Conservation (phyloP, 2,329 filamentous ascomycete genomes). For the Cladobotryum protrusum region DNA sequence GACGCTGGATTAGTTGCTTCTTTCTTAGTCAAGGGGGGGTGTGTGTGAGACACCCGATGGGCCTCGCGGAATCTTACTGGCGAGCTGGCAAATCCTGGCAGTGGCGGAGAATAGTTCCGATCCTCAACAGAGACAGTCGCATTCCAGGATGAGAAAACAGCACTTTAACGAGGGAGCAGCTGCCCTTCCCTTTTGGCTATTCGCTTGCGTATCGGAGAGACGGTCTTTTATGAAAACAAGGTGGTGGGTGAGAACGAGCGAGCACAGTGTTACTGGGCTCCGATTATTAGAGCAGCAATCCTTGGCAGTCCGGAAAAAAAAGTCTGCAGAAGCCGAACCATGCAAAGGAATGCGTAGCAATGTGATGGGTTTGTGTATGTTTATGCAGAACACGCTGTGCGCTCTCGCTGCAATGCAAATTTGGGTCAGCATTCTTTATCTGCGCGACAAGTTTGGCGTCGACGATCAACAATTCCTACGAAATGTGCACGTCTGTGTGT, state of each 20-base stretch:
- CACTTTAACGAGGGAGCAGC: constrained; percentile 11
- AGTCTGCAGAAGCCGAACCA: background rate
- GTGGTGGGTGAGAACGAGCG: background rate
- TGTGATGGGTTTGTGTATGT: background rate
- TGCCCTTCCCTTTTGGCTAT: constrained; percentile 19
- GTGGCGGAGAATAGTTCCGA: constrained; percentile 29
- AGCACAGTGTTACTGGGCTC: background rate
- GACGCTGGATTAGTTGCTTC: constrained; percentile 29
- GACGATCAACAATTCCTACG: constrained; percentile 2
- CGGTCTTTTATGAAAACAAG: background rate
- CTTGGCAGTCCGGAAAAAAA: constrained; percentile 1
- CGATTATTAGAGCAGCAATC: background rate
- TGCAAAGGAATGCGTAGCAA: background rate
- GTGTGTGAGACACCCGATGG: constrained; percentile 31
- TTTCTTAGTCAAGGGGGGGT: constrained; percentile 21
- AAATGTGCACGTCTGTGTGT: constrained; percentile 6
- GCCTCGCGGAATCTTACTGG: constrained; percentile 28
- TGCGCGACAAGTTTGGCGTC: background rate
- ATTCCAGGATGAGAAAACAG: constrained; percentile 30
- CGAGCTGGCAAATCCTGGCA: constrained; percentile 24
- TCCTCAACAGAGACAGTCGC: constrained; percentile 32
- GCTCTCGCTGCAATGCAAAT: constrained; percentile 2
- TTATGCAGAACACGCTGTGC: too few relatives aligned
- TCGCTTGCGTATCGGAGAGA: constrained; percentile 15
- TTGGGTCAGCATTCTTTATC: constrained; percentile 12